Base-by-base conservation (phyloP, 2,329 filamentous ascomycete species). In the Fusarium acutatum region DNA sequence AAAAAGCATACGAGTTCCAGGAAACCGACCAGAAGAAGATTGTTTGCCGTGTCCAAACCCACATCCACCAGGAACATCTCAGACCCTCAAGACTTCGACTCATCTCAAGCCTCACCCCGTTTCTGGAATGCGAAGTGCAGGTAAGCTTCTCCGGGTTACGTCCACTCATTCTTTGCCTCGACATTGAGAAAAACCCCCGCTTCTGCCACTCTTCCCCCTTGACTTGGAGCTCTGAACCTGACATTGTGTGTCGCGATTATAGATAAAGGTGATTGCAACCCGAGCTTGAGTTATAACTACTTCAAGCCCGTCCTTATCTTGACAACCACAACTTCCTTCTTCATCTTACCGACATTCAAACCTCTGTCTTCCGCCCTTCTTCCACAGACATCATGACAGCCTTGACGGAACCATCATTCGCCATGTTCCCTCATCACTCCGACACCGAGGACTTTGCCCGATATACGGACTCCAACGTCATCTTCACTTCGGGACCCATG, bases 391-490 rank as follows among this genome's bases (percentile, higher is more conserved):
- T 53, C 56, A 81, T 81, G 79, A 71, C 78, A 64, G 73, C 79
- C 60, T 70, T 81, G 73, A 75, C 77, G 60, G 78, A 80, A 26
- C 73, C 79, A 24, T 68, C 71, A 54, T 80, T 74, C 64, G 69
- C 69, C 73, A 77, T 80, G 71, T 80, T 80, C 65, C 63, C 72
- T 70, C 73, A 75, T 60, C 76, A 78, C 34, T 67, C 70, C 67
- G 81, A 83, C 63, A 72, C 76, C 52, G 80, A 83, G 69, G 83
- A 86, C 71, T 85, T 83, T 79, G 79, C 75, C 49, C 84, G 85
- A 66, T 88, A 87, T 78, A 83, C 86, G 53, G 84, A 88, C 46
- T 81, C 58, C 18, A 84, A 84, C 34, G 68, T 75, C 74, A 71
- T 80, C 43, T 81, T 84, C 75, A 82, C 82, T 32, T 79, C 83